Percentiles rank a stretch among this genome's conserved stretches.
phyloP scores from a whole-genome alignment of 2,329 filamentous ascomycete genomes.

The Leptodontidium sp. region DNA sequence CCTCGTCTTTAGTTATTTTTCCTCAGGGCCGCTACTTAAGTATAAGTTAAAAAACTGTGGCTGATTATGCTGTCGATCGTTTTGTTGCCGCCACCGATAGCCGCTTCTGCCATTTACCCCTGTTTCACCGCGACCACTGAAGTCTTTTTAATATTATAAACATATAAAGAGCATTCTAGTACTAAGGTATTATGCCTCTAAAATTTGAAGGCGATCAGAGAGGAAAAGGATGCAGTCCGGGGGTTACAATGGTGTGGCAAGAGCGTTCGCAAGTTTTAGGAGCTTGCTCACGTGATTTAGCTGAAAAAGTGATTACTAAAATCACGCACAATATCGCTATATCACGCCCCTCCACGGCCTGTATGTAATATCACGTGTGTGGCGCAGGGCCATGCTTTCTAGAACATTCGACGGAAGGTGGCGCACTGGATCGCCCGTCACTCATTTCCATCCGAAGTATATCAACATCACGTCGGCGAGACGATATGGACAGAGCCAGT shows the following conservation, averaged over 20 bases:
- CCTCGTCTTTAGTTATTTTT: slow-evolving; percentile 2
- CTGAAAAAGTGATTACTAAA: not conserved
- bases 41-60: slow-evolving; percentile 16
- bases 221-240: slow-evolving; percentile 10
- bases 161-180: slow-evolving; percentile 7
- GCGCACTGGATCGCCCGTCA: slow-evolving; percentile 5
- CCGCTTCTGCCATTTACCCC: not conserved
- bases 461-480: slow-evolving; percentile 24
- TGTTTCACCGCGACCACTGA: slow-evolving; percentile 9
- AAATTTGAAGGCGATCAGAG: slow-evolving; percentile 16
- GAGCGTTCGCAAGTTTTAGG: not conserved
- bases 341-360: not conserved
- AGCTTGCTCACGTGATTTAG: slow-evolving; percentile 1
- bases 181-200: slow-evolving; percentile 10
- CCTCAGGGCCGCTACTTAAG: not conserved
- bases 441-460: not conserved
- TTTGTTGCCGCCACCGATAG: slow-evolving; percentile 2
- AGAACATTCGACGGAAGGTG: not conserved
- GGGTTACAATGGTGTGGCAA: not conserved
- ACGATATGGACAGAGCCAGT: slow-evolving; percentile 37
- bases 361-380: not conserved
- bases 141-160: slow-evolving; percentile 12
- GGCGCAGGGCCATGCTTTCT: not conserved
- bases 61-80: not conserved
- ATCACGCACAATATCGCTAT: not conserved